Evolutionary conservation across 73 alveolate genomes (phyloP), one percentile per base, ranked within the genome.

Genomic region (Breviolum minutum): DNA sequence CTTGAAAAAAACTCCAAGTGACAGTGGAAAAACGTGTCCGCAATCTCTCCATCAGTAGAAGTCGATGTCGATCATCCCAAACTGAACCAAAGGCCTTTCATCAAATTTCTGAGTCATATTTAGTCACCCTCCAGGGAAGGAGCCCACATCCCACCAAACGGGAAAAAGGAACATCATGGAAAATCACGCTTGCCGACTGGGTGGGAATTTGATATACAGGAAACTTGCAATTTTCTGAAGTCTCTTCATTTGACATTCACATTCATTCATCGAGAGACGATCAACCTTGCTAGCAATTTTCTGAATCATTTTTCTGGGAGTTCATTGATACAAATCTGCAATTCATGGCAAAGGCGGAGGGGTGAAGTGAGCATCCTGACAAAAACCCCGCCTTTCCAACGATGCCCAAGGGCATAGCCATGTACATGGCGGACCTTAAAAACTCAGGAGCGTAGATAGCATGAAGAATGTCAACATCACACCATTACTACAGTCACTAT

Each of bases 341-440:
- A 14, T 68, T 22, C 77, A 68, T 17, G 77, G 24, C 77, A 14
- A 14, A 14, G 24, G 83, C 32, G 20, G 83, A 11, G 82, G 54
- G 54, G 54, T 40, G 54, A 3, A 40, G 54, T 40, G 0, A 40
- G 54, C 0, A 40, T 40, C 54, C 54, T 40, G 48, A 62, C 94
- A n/a, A n/a, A n/a, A n/a, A n/a, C 54, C 54, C 54, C 0, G 54
- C 54, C 91, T 92, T 92, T 29, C 98, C 98, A 27, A 92, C 98
- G 60, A 92, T 92, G 40, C 98, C 98, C 89, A 92, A 22, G 40
- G 98, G 98, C 98, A 92, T 92, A 5, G 98, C 98, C 98, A 92
- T 92, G 61, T 92, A 92, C 54, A 74, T 92, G 30, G 98, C 98
- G 4, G 98, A 92, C 98, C 98, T 92, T 17, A 13, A 64, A 10